Conservation (phyloP, 805 yeast genomes). For the Blastobotrys robertii region DNA sequence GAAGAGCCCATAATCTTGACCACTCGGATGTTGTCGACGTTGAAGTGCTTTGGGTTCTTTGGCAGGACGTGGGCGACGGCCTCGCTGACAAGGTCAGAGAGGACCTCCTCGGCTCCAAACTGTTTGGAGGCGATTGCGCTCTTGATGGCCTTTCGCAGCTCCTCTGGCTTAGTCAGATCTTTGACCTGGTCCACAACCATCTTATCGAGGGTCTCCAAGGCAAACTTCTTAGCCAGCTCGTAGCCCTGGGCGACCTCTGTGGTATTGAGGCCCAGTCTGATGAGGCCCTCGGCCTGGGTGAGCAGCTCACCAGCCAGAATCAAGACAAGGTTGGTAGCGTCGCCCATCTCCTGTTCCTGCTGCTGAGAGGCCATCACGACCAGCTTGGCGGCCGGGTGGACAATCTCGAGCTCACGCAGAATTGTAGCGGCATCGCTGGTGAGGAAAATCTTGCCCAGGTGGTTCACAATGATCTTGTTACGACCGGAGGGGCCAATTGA, state of each 20-base stretch:
- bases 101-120: conserved; percentile 73
- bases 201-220: conserved; percentile 56
- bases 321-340: conserved; percentile 84
- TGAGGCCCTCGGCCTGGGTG: conserved; percentile 74
- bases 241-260: conserved; percentile 91
- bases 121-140: conserved; percentile 93
- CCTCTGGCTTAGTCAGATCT: conserved; percentile 43
- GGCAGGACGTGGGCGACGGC: conserved; percentile 77
- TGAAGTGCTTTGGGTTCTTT: conserved; percentile 54
- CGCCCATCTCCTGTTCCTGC: conserved; percentile 97
- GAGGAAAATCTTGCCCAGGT: conserved; percentile 73
- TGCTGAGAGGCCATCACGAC: conserved; percentile 95
- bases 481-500: conserved; percentile 98
- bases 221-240: conserved; percentile 73
- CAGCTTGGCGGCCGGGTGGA: conserved; percentile 95
- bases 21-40: conserved; percentile 88
- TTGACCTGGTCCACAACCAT: conserved; percentile 43
- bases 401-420: conserved; percentile 83
- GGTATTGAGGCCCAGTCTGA: conserved; percentile 78
- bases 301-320: conserved; percentile 89
- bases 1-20: conserved; percentile 95
- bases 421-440: conserved; percentile 99
- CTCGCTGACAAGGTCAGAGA: conserved; percentile 71
- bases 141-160: conserved; percentile 61
- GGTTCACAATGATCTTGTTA: conserved; percentile 89